phyloP scores from a whole-genome alignment of 2,329 filamentous ascomycete genomes.

The Chrysoporthe deuterocubensis region DNA sequence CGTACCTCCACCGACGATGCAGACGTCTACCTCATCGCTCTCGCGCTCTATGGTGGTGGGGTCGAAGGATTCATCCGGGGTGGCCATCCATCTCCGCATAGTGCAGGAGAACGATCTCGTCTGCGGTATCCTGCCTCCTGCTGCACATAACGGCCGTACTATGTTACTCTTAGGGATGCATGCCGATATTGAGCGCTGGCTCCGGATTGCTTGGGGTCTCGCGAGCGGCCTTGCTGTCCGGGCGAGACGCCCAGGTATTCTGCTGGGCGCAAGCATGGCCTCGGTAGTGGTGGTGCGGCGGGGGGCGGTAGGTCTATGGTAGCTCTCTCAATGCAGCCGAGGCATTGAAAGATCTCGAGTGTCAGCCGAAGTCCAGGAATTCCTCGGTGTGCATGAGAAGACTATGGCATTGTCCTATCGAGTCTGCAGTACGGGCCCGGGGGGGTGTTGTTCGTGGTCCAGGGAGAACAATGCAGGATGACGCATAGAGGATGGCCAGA shows the following conservation, averaged over 20 bases:
- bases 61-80: constrained; percentile 63
- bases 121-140: constrained; percentile 22
- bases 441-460: neutral
- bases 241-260: constrained; percentile 35
- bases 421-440: neutral
- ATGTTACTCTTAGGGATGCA: constrained; percentile 21
- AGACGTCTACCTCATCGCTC: constrained; percentile 92
- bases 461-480: neutral
- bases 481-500: neutral
- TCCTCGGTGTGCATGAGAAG: constrained; percentile 14
- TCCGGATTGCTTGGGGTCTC: neutral
- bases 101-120: constrained; percentile 34
- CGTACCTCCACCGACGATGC: constrained; percentile 87
- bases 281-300: neutral
- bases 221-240: constrained; percentile 28
- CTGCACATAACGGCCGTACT: constrained; percentile 19
- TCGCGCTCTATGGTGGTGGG: constrained; percentile 77
- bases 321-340: constrained; percentile 9
- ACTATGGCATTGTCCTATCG: constrained; percentile 16
- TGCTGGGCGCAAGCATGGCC: constrained; percentile 36
- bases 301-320: neutral
- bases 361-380: constrained; percentile 17
- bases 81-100: constrained; percentile 35
- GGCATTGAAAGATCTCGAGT: constrained; percentile 9
- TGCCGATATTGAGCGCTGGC: constrained; percentile 7